These are phyloP conservation scores for Tubosaeta sp. DNA, from an alignment of 768 basidiomycete genomes.

Conservation along the genomic window DNA sequence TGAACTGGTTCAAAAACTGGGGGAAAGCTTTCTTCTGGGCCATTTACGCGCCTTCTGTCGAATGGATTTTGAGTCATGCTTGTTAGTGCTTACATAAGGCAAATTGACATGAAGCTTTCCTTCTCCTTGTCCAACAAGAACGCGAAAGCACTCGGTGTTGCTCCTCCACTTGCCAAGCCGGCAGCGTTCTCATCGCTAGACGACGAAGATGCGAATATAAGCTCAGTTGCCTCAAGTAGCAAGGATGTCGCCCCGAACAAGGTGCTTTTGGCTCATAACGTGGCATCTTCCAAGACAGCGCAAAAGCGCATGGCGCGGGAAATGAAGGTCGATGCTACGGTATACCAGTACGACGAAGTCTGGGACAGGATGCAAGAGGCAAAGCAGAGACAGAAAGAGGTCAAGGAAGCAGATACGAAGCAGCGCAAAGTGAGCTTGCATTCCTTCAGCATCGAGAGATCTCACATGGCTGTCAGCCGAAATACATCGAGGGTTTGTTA, in stretches of 20 bases:
- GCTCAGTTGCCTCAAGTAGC: conserved; percentile 41
- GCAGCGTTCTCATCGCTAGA: conserved; percentile 59
- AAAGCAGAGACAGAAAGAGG: conserved; percentile 67
- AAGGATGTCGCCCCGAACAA: conserved; percentile 46
- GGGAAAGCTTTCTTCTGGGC: conserved; percentile 77
- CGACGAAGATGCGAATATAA: conserved; percentile 58
- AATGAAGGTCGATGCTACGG: conserved; percentile 70
- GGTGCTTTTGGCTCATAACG: conserved; percentile 53
- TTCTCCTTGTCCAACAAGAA: conserved; percentile 65
- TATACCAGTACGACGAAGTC: conserved; percentile 94
- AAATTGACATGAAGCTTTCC: conserved; percentile 73
- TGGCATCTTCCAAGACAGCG: conserved; percentile 56
- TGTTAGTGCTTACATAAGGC: conserved; percentile 18
- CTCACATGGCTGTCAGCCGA: conserved; percentile 55
- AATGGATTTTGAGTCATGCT: conserved; percentile 53
- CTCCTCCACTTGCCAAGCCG: conserved; percentile 53
- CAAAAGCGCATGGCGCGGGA: conserved; percentile 77
- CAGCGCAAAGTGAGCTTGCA: conserved; percentile 65
- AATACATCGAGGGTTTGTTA: conserved; percentile 84
- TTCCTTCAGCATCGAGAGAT: background rate
- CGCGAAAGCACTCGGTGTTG: conserved; percentile 51
- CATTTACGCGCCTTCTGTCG: conserved; percentile 87
- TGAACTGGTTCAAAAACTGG: conserved; percentile 53
- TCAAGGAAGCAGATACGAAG: conserved; percentile 69
- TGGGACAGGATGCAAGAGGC: conserved; percentile 95